phyloP scores from a whole-genome alignment of 2,329 filamentous ascomycete species.

The Ambrosiella beaveri region DNA sequence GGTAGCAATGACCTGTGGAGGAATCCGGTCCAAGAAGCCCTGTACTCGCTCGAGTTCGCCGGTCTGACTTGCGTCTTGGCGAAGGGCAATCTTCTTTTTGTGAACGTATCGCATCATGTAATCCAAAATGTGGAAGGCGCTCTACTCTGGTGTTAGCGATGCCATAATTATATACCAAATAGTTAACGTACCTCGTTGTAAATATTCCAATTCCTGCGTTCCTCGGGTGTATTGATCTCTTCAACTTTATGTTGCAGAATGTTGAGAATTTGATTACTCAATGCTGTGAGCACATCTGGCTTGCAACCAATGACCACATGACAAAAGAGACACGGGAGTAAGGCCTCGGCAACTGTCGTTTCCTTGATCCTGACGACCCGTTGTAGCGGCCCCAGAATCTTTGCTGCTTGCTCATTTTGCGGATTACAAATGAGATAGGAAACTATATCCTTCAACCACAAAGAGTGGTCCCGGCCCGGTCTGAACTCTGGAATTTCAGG shows the following conservation, averaged over 20 bases:
- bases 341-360: constrained; percentile 66
- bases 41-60: constrained; percentile 32
- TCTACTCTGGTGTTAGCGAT: constrained; percentile 30
- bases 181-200: constrained; percentile 59
- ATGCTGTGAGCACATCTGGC: neutral
- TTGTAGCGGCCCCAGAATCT: constrained; percentile 66
- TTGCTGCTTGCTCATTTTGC: constrained; percentile 53
- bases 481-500: constrained; percentile 29
- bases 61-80: constrained; percentile 23
- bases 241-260: constrained; percentile 49
- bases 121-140: constrained; percentile 77
- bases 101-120: constrained; percentile 86
- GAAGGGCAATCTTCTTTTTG: constrained; percentile 26
- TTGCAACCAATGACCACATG: constrained; percentile 55
- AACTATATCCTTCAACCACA: constrained; percentile 68
- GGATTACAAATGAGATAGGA: constrained; percentile 67
- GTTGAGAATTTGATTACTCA: constrained; percentile 46
- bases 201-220: constrained; percentile 60
- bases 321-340: constrained; percentile 72
- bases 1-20: constrained; percentile 56
- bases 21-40: constrained; percentile 42
- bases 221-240: constrained; percentile 21
- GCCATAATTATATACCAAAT: neutral
- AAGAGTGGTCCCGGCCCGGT: constrained; percentile 35
- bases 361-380: constrained; percentile 76